Conservation (phyloP, 2,329 filamentous ascomycete genomes). For the Chaetomium globosum region DNA sequence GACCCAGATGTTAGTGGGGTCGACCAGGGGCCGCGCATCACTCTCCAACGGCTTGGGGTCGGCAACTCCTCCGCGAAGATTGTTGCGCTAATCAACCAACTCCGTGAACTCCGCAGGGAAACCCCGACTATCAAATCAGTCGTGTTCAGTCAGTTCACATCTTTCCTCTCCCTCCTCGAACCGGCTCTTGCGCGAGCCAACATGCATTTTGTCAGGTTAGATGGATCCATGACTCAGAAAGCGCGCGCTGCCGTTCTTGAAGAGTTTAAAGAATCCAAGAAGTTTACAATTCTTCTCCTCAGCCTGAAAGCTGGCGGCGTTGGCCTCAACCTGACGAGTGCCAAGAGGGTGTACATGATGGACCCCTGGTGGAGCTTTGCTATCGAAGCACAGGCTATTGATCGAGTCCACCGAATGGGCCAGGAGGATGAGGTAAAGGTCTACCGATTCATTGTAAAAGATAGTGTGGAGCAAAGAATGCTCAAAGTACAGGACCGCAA, state of each 20-base stretch:
- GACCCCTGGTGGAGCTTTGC: constrained; percentile 99
- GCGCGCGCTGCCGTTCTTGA: constrained; percentile 74
- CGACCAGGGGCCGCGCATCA: constrained; percentile 56
- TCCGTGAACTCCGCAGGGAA: constrained; percentile 68
- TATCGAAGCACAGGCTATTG: constrained; percentile 94
- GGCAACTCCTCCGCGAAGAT: constrained; percentile 86
- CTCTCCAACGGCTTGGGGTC: constrained; percentile 61
- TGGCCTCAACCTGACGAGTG: constrained; percentile 86
- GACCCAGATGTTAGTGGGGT: constrained; percentile 48
- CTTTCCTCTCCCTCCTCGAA: constrained; percentile 88
- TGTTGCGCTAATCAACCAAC: constrained; percentile 72
- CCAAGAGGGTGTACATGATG: constrained; percentile 96
- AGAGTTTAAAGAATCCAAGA: constrained; percentile 66
- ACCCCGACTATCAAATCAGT: constrained; percentile 80
- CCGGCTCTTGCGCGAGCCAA: constrained; percentile 72
- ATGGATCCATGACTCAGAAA: constrained; percentile 88
- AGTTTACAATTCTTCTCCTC: constrained; percentile 76
- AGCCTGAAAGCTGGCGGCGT: constrained; percentile 90
- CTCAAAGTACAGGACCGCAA: constrained; percentile 90
- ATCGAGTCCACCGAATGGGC: constrained; percentile 96
- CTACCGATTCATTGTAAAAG: constrained; percentile 82
- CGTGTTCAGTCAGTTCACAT: constrained; percentile 96
- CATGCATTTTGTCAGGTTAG: constrained; percentile 82
- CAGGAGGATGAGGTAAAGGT: constrained; percentile 86
- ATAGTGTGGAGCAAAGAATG: constrained; percentile 95